These are phyloP conservation scores for Serendipita sp. DNA, from an alignment of 768 basidiomycete species.

Conservation along the genomic window DNA sequence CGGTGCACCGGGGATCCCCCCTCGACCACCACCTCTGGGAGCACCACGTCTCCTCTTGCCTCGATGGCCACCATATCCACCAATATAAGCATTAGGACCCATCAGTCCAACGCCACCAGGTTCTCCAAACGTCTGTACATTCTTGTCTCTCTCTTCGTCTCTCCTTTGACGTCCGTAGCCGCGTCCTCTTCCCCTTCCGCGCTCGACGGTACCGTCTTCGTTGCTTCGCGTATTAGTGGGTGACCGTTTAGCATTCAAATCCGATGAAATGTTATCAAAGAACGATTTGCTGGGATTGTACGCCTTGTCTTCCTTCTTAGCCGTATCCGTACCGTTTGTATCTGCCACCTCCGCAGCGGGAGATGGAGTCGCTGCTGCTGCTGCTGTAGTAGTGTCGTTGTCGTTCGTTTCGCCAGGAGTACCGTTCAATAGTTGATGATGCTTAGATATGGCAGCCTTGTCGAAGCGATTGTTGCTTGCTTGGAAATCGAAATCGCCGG, in stretches of 20 bases:
- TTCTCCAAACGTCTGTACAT: conserved; percentile 78
- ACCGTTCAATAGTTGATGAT: conserved; percentile 3
- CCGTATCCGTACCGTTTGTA: conserved; percentile 10
- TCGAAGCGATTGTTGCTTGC: conserved; percentile 67
- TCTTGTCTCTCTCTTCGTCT: conserved; percentile 72
- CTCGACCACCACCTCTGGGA: conserved; percentile 20
- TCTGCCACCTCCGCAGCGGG: conserved; percentile 19
- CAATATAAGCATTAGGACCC: conserved; percentile 66
- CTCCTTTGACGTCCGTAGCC: conserved; percentile 46
- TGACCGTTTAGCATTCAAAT: conserved; percentile 14
- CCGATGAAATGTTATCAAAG: conserved; percentile 52
- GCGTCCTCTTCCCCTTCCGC: conserved; percentile 22
- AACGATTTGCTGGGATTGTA: conserved; percentile 70
- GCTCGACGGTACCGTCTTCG: conserved; percentile 27
- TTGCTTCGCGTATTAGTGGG: conserved; percentile 13
- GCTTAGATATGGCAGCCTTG: conserved; percentile 33
- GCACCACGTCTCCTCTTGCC: conserved; percentile 24
- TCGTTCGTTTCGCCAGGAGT: not conserved
- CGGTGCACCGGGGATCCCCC: too few relatives aligned
- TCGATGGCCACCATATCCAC: conserved; percentile 53
- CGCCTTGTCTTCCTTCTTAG: conserved; percentile 20
- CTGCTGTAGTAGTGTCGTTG: not conserved
- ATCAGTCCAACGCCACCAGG: conserved; percentile 62
- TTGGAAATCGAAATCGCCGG: conserved; percentile 70
- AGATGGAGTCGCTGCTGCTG: not conserved